These are phyloP conservation scores for Paxillus ammoniavirescens DNA, from an alignment of 768 basidiomycete genomes.

Conservation along the genomic window DNA sequence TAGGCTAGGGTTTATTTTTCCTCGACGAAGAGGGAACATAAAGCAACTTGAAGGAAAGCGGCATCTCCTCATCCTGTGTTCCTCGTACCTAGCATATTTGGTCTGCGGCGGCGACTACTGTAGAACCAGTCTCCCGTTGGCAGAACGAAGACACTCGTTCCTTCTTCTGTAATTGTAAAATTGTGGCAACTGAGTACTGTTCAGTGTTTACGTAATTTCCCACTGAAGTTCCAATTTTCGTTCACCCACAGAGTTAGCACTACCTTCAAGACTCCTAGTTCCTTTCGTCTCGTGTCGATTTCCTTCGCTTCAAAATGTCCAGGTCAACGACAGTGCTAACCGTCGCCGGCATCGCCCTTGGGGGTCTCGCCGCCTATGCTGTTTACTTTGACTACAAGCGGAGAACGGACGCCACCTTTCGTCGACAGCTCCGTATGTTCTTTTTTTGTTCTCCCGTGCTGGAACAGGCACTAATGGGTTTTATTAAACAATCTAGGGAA, in stretches of 20 bases:
- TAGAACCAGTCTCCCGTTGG: too few relatives aligned
- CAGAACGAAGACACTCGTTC: too few relatives aligned
- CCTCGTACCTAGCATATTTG: too few relatives aligned
- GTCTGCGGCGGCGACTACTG: too few relatives aligned
- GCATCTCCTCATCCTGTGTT: too few relatives aligned
- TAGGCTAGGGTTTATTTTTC: too few relatives aligned
- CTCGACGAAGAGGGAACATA: too few relatives aligned
- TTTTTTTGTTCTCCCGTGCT: background rate
- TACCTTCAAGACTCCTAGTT: background rate
- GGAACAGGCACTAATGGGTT: background rate
- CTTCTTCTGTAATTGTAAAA: too few relatives aligned
- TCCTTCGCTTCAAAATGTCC: conserved; percentile 15
- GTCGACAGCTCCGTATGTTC: conserved; percentile 80
- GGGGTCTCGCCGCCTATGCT: conserved; percentile 72
- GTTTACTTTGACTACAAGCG: conserved; percentile 95
- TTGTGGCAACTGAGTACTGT: too few relatives aligned
- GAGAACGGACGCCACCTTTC: conserved; percentile 82
- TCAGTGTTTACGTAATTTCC: conserved; percentile 21
- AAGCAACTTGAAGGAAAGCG: too few relatives aligned
- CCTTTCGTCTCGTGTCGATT: conserved; percentile 4
- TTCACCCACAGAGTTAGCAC: conserved; percentile 3
- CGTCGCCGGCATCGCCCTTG: conserved; percentile 46
- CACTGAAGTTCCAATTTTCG: conserved; percentile 6
- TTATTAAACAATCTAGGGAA: conserved; percentile 53
- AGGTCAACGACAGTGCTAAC: conserved; percentile 40